Evolutionary conservation across 805 yeast genomes (phyloP), one percentile per base, ranked within the genome.

Genomic region (Myxozyma neglecta): DNA sequence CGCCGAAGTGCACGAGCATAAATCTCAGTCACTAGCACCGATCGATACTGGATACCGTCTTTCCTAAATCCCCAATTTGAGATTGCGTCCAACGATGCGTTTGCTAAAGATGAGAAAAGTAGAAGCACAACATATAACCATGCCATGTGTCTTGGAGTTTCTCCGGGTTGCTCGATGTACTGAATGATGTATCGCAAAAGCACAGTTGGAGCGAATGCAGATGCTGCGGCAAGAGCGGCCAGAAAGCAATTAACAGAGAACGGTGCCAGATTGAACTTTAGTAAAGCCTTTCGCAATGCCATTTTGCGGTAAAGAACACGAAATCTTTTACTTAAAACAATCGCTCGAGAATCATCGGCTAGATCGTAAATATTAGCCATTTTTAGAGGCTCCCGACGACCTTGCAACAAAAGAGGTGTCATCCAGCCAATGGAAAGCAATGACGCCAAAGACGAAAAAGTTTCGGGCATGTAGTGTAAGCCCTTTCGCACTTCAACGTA

Each of bases 1-100:
- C 96, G 84, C 77, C 93, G 83, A 64, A 93, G 81, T 1, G 97
- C 97, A 76, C 93, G 93, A 1, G 96, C 86, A 71, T 93, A 93
- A 59, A 93, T 87, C 74, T 90, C 94, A 60, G 96, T 94, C 68
- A 93, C 87, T 60, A 93, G 82, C 63, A 92, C 83, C 8, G 97
- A 90, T 70, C 86, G 86, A 87, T 92, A 85, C 72, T 96, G 83
- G 53, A 90, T 84, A 75, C 97, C 91, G 47, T 92, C 89, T 72
- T 96, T 84, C 79, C 98, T 85, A 63, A 98, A 98, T 59, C 87
- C 78, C 74, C 86, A 93, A 60, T 89, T 79, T 13, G 96, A 88
- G 74, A 89, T 89, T 47, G 96, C 96, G 34, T 84, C 79, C 50
- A 83, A 78, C 18, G 84, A 71, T 10, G 90, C 83, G 48, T 85